Evolutionary conservation across 148 eudicot species (phyloP).

Genomic region (Fagopyrum esculentum): DNA sequence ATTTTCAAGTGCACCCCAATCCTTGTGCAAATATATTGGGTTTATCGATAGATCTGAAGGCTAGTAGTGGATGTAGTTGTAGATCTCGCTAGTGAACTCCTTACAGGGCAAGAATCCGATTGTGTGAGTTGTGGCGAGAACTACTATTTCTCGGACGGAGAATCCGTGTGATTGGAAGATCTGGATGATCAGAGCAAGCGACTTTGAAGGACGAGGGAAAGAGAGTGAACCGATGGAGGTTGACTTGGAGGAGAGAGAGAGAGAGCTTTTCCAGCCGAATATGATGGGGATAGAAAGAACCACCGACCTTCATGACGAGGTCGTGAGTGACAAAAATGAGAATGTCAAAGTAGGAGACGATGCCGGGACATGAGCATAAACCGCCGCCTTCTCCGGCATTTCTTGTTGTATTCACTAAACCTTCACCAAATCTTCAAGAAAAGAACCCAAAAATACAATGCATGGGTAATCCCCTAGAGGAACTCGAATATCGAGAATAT

Average conservation of each 20-base stretch:
- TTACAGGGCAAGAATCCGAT: constrained; percentile 47
- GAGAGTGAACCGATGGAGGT: not conserved
- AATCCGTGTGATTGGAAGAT: constrained; percentile 17
- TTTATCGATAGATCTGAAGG: constrained; percentile 29
- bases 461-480: no score
- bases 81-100: constrained; percentile 32
- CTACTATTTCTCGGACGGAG: constrained; percentile 31
- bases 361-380: constrained; percentile 26
- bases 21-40: constrained; percentile 29
- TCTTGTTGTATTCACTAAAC: no score
- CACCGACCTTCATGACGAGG: constrained; percentile 41
- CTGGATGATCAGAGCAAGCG: constrained; percentile 16
- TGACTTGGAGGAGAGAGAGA: constrained; percentile 14
- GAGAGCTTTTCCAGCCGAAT: constrained; percentile 31
- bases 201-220: constrained; percentile 28
- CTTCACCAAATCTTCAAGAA: no score
- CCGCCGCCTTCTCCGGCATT: no score
- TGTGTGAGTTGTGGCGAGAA: constrained; percentile 39
- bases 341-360: constrained; percentile 49
- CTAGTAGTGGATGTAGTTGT: constrained; percentile 19
- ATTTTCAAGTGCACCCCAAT: constrained; percentile 22
- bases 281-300: constrained; percentile 28
- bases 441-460: no score
- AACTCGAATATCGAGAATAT: no score
- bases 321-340: constrained; percentile 42